Conservation (phyloP, 1,284 basidiomycete species). For the Sparassis latifolia region DNA sequence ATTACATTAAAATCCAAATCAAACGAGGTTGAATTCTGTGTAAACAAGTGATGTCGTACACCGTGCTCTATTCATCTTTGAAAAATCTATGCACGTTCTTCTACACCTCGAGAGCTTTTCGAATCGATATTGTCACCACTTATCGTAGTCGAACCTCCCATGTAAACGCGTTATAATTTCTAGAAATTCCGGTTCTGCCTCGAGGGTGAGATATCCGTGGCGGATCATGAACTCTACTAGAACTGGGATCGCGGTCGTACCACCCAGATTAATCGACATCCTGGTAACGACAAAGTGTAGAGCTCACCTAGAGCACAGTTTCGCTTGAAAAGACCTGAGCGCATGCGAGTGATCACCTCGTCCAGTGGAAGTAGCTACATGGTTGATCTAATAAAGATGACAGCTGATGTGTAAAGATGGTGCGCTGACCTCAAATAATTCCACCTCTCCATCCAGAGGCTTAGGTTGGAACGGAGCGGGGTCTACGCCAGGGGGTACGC, state of each 20-base stretch:
- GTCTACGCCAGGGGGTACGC: conserved; percentile 50
- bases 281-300: background rate
- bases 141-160: conserved; percentile 55
- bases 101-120: no score
- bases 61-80: no score
- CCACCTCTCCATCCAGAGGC: conserved; percentile 90
- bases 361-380: conserved; percentile 52
- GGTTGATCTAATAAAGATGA: background rate
- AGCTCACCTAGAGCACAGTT: conserved; percentile 73
- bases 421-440: conserved; percentile 69
- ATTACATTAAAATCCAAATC: no score
- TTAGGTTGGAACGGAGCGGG: conserved; percentile 49
- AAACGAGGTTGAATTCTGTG: no score
- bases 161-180: conserved; percentile 71
- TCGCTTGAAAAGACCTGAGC: conserved; percentile 71
- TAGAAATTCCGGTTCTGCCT: conserved; percentile 70
- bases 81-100: no score
- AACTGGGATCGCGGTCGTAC: conserved; percentile 48
- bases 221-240: conserved; percentile 82
- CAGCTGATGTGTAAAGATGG: background rate
- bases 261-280: conserved; percentile 1
- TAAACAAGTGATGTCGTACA: no score
- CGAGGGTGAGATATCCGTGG: conserved; percentile 69
- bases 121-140: no score
- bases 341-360: conserved; percentile 50